A percentile compares a stretch with the other conserved stretches of the same genome.
Conservation (phyloP, 257 asterid species). For the Nicotiana tomentosiformis region DNA sequence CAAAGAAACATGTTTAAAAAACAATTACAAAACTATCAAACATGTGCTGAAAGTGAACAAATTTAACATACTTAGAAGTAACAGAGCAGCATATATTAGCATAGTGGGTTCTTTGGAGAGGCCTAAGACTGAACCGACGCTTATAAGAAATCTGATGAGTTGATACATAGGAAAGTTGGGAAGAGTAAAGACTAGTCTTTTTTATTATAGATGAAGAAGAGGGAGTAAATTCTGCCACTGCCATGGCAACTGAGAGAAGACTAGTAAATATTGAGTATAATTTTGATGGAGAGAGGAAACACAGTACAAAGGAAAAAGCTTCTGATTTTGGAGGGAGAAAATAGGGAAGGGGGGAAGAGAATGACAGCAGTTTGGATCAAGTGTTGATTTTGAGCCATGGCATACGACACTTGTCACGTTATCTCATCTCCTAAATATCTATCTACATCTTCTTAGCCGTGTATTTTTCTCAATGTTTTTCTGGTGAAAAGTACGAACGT, state of each 20-base stretch:
- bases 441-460: neutral
- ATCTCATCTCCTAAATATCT: neutral
- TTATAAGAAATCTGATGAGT: slow-evolving; percentile 24
- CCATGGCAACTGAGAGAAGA: slow-evolving; percentile 42
- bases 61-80: slow-evolving; percentile 44
- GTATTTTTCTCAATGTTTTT: too few relatives aligned
- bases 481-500: too few relatives aligned
- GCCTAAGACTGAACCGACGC: slow-evolving; percentile 30
- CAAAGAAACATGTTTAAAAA: neutral
- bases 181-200: slow-evolving; percentile 31
- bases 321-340: slow-evolving; percentile 11
- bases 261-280: neutral
- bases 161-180: slow-evolving; percentile 42
- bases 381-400: slow-evolving; percentile 50
- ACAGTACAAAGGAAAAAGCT: neutral
- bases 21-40: neutral
- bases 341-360: neutral
- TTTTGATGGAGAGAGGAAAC: neutral
- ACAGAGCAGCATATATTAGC: slow-evolving; percentile 63
- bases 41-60: neutral
- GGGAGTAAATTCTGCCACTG: slow-evolving; percentile 56
- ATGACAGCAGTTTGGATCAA: neutral
- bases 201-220: slow-evolving; percentile 22
- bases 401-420: slow-evolving; percentile 46
- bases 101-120: slow-evolving; percentile 21